phyloP scores from a whole-genome alignment of 2,329 filamentous ascomycete species.

The Cercospora citrullina region DNA sequence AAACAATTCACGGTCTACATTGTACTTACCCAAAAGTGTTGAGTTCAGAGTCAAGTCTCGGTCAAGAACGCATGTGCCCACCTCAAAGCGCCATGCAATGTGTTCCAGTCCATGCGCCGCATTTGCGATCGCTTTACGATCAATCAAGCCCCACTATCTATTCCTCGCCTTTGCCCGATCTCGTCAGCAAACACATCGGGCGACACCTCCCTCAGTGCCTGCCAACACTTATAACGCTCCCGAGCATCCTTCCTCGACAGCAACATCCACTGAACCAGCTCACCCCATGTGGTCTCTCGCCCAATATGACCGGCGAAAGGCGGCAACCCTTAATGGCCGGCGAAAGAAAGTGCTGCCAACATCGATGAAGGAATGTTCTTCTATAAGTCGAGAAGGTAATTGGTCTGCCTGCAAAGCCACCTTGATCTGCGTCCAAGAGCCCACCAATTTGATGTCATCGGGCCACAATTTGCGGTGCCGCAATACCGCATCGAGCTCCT shows the following conservation, averaged over 20 bases:
- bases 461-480: not conserved
- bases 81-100: too few relatives aligned
- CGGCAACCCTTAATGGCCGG: too few relatives aligned
- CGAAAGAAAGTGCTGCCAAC: not conserved
- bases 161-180: not conserved
- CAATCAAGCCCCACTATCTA: not conserved
- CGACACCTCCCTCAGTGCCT: not conserved
- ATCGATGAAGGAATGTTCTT: not conserved
- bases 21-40: too few relatives aligned
- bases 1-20: too few relatives aligned
- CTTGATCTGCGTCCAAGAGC: not conserved
- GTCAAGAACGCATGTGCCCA: too few relatives aligned
- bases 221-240: not conserved
- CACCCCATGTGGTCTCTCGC: not conserved
- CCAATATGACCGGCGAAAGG: not conserved
- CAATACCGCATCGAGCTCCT: not conserved
- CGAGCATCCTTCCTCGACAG: not conserved
- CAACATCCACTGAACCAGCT: not conserved
- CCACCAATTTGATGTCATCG: not conserved
- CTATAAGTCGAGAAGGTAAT: not conserved
- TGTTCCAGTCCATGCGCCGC: too few relatives aligned
- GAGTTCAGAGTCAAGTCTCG: too few relatives aligned
- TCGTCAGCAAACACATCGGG: not conserved
- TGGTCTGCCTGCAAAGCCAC: not conserved
- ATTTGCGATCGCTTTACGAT: too few relatives aligned